Evolutionary conservation across 2,329 filamentous ascomycete species (phyloP), one percentile per base, ranked within the genome.

Genomic region (Penicillium sclerotigenum): DNA sequence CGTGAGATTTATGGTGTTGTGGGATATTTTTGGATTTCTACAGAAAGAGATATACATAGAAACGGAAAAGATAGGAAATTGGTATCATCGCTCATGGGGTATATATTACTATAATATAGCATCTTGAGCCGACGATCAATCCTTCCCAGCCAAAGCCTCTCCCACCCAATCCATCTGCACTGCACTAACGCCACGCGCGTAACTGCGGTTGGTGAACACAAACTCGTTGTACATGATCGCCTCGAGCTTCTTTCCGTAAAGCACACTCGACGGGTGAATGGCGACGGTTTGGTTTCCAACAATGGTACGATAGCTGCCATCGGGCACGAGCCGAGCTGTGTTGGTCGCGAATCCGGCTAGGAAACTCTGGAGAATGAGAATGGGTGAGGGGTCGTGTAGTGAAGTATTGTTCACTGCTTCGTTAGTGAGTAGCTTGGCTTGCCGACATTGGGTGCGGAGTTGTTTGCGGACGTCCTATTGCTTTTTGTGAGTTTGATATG

Each of bases 141-240:
- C 59, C 48, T 62, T 61, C 29, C 68, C 69, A 47, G 67, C 68
- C 56, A 75, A 59, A 26, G 80, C 77, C 56, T 85, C 81, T 22
- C 78, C 80, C 24, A 87, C 75, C 85, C 85, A 87, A 59, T 81
- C 77, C 75, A 86, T 74, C 72, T 86, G 81, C 50, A 87, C 81
- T 0, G 81, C 82, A 69, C 83, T 86, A 8, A 87, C 84, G 4
- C 82, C 80, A 47, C 83, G 76, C 14, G 83, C 85, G 73, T 86
- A 87, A 52, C 82, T 82, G 61, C 82, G 82, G 41, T 81, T 86
- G 20, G 85, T 87, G 65, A 83, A 87, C 3, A 87, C 83, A 68
- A 84, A 86, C 68, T 87, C 84, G 57, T 82, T 84, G 64, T 85
- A 87, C 68, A 87, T 76, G 51, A 87, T 84, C 2, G 82, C 84